Evolutionary conservation across 2,329 filamentous ascomycete genomes (phyloP).

Genomic region (Fusarium anguioides): DNA sequence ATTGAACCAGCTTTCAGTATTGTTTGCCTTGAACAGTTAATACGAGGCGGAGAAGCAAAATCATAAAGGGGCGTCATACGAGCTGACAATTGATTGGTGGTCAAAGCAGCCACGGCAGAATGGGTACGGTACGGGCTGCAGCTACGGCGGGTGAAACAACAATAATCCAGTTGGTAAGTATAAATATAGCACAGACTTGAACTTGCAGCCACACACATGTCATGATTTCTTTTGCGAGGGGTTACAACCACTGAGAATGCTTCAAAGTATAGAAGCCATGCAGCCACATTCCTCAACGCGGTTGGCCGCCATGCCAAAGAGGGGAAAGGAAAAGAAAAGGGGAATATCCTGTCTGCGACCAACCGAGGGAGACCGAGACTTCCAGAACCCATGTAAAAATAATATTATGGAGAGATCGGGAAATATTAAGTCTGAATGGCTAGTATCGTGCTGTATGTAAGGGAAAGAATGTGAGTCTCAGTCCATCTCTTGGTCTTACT

Average conservation of each 20-base stretch:
- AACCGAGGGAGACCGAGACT: slow-evolving; percentile 4
- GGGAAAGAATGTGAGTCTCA: too few species aligned
- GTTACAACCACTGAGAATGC: slow-evolving; percentile 17
- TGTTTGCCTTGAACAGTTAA: too few species aligned
- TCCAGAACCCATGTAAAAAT: too few species aligned
- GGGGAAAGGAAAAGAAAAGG: too few species aligned
- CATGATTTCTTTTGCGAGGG: slow-evolving; percentile 10
- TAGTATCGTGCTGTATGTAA: neutral
- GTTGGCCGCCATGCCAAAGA: neutral
- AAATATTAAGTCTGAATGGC: neutral
- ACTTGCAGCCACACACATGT: slow-evolving; percentile 16
- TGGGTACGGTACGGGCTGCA: neutral
- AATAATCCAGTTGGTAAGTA: slow-evolving; percentile 1
- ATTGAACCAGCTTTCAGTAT: too few species aligned
- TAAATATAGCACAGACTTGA: slow-evolving; percentile 6
- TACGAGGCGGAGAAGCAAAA: slow-evolving; percentile 25
- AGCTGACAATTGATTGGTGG: slow-evolving; percentile 29
- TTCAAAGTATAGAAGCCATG: neutral
- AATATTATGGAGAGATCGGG: neutral
- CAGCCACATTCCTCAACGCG: slow-evolving; percentile 26
- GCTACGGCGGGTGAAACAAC: slow-evolving; percentile 19
- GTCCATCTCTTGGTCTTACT: too few species aligned
- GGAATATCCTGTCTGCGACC: slow-evolving; percentile 9
- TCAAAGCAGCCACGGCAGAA: slow-evolving; percentile 16
- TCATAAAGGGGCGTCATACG: slow-evolving; percentile 20